Conservation (phyloP, 2,329 filamentous ascomycete species). For the Fusarium veterinarium region DNA sequence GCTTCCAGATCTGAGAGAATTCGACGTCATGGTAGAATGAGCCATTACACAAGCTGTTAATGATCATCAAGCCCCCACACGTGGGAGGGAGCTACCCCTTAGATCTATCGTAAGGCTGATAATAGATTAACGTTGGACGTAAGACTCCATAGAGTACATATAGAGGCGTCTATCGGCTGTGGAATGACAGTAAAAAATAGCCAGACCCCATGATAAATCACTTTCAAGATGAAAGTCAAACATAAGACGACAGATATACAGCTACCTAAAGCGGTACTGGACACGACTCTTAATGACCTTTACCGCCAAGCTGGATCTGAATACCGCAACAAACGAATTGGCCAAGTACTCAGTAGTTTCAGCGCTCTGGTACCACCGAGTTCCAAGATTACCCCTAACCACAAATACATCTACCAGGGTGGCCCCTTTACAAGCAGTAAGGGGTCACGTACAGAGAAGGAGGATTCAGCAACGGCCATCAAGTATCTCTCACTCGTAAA, state of each 20-base stretch:
- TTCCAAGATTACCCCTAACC: slow-evolving; percentile 48
- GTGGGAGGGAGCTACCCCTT: background rate
- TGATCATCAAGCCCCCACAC: background rate
- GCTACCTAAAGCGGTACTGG: slow-evolving; percentile 49
- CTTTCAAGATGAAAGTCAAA: slow-evolving; percentile 1
- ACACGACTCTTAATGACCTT: slow-evolving; percentile 51
- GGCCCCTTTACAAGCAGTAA: slow-evolving; percentile 45
- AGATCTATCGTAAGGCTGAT: background rate
- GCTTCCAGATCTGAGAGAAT: background rate
- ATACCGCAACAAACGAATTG: slow-evolving; percentile 42
- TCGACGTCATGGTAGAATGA: slow-evolving; percentile 4
- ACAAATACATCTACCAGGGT: slow-evolving; percentile 54
- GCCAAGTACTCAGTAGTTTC: slow-evolving; percentile 47
- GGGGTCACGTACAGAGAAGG: slow-evolving; percentile 16
- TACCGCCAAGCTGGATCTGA: slow-evolving; percentile 44
- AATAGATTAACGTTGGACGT: background rate
- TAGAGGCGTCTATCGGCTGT: background rate
- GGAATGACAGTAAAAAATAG: background rate
- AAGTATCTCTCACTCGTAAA: slow-evolving; percentile 52
- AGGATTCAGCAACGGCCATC: slow-evolving; percentile 40
- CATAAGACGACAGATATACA: background rate
- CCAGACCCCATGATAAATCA: background rate
- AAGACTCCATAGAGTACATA: background rate
- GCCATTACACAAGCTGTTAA: background rate
- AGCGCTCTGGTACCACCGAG: slow-evolving; percentile 44